Base-by-base conservation (phyloP, 805 yeast genomes). In the Candida ficus region DNA sequence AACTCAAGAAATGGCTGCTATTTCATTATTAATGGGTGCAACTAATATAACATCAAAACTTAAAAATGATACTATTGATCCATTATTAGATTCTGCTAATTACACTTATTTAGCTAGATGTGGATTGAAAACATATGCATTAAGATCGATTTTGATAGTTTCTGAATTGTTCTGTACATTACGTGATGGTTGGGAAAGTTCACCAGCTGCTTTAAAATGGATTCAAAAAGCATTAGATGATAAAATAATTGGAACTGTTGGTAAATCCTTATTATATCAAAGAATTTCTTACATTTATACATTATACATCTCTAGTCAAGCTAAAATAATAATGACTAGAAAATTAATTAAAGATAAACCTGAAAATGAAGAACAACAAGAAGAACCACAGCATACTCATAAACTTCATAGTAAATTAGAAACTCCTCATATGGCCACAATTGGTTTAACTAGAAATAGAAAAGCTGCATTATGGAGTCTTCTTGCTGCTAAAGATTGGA, bases 1-100 rank as follows among this genome's bases (percentile, higher is more conserved):
- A 0, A 69, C 83, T n/a, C 89, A 90, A 48, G 96, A 91, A 60
- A 85, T 88, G 83, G 80, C 86, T 50, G 84, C 90, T 0, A 67
- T 81, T 2, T 77, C 95, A 2, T 66, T 83, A 20, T 62, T 90
- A 5, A 68, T 91, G 61, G 89, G 67, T 11, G 70, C 66, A 16
- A 62, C 58, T 30, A 64, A 66, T 35, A 66, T 67, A 17, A 67
- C 71, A 2, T 64, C 63, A 3, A 66, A 64, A 41, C 54, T 64
- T 52, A 64, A 64, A 11, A 67, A 68, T 43, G 71, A 67, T 45
- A 73, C 71, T 26, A 55, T 71, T 22, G 70, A 68, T 40, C 76
- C 77, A 4, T 41, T 71, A 20, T 48, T 59, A 17, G 95, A 88
- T 47, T 75, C 86, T 27, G 71, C 88, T 4, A 70, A 78, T 28